These are phyloP conservation scores for Odontarrhena argentea DNA, from an alignment of 345 rosid genomes.

Conservation along the genomic window DNA sequence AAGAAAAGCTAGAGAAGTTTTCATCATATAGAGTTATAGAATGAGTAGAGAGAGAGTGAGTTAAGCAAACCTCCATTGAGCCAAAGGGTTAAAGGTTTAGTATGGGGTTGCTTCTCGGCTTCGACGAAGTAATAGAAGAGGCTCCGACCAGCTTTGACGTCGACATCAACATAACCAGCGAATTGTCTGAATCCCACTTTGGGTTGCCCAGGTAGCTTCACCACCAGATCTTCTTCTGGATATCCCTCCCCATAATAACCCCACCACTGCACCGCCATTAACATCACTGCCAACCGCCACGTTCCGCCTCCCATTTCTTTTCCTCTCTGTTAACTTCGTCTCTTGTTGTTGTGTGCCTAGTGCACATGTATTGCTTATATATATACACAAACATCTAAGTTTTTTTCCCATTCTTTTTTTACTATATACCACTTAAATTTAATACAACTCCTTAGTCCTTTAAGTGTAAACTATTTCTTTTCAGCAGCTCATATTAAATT, in stretches of 20 bases:
- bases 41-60: not conserved
- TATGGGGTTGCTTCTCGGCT: constrained; percentile 61
- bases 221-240: constrained; percentile 78
- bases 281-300: constrained; percentile 45
- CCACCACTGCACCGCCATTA: constrained; percentile 32
- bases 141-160: constrained; percentile 71
- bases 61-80: constrained; percentile 77
- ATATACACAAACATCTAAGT: constrained; percentile 9
- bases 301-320: constrained; percentile 33
- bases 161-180: constrained; percentile 85
- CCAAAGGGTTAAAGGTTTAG: constrained; percentile 86
- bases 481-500: too few species aligned
- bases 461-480: too few species aligned
- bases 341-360: constrained; percentile 29
- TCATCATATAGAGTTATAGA: not conserved
- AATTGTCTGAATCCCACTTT: constrained; percentile 69
- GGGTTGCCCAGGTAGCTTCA: constrained; percentile 78
- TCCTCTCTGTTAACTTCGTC: not conserved
- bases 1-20: not conserved
- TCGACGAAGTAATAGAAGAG: constrained; percentile 93
- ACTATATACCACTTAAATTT: too few species aligned
- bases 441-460: too few species aligned
- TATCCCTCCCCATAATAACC: constrained; percentile 47
- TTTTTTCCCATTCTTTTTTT: too few species aligned
- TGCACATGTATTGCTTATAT: constrained; percentile 27